Conservation (phyloP, 305 asterid genomes). For the Fraxinus latifolia region DNA sequence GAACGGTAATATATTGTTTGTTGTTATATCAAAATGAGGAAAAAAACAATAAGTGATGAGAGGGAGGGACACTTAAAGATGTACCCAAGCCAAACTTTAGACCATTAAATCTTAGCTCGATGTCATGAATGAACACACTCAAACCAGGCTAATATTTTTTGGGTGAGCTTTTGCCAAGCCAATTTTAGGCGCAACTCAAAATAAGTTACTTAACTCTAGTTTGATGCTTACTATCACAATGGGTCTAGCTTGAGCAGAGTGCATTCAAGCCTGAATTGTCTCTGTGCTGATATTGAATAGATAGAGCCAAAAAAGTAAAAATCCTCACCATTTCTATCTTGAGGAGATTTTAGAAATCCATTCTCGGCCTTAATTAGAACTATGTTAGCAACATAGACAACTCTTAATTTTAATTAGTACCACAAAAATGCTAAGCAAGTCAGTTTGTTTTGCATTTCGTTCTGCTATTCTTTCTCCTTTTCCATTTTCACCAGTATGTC, state of each 20-base stretch:
- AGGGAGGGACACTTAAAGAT: neutral
- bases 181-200: neutral
- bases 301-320: neutral
- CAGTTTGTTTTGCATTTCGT: neutral
- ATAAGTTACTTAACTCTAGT: neutral
- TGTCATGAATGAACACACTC: neutral
- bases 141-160: neutral
- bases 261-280: neutral
- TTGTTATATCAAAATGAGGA: neutral
- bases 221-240: neutral
- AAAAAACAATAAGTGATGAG: neutral
- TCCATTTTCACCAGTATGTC: neutral
- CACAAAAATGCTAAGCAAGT: neutral
- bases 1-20: neutral
- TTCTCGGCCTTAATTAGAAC: neutral
- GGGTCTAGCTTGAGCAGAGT: neutral
- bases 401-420: neutral
- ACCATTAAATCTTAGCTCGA: neutral
- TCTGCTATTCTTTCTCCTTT: neutral
- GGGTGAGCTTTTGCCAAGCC: neutral
- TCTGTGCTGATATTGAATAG: neutral
- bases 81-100: neutral
- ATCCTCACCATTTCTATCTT: neutral
- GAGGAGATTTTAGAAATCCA: neutral
- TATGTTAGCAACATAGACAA: neutral